phyloP scores from a whole-genome alignment of 768 basidiomycete genomes.

The Boletus bicolor region DNA sequence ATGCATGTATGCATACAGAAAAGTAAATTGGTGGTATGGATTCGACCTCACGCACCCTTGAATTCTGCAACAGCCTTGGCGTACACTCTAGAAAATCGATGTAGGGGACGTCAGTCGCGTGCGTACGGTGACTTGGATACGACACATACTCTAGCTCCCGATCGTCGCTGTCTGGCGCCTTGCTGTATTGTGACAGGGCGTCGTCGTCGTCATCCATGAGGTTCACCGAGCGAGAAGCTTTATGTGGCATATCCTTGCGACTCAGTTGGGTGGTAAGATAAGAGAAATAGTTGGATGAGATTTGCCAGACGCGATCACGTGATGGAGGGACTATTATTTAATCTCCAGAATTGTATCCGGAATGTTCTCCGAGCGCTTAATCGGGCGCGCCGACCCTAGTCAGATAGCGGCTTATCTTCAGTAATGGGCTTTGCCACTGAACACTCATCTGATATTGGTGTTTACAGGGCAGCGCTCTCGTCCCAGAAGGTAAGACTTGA shows the following conservation, averaged over 20 bases:
- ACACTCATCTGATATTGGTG: too few species aligned
- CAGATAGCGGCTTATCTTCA: too few species aligned
- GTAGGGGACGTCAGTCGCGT: not conserved
- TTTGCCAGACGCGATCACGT: conserved; percentile 18
- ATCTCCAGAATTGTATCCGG: too few species aligned
- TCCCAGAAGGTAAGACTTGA: too few species aligned
- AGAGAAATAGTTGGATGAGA: not conserved
- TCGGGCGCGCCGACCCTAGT: too few species aligned
- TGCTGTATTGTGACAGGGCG: conserved; percentile 17
- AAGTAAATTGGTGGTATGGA: not conserved
- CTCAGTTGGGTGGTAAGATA: not conserved
- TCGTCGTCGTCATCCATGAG: conserved; percentile 15
- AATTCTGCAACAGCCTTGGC: conserved; percentile 32
- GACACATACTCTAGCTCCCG: conserved; percentile 24
- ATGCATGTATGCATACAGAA: not conserved
- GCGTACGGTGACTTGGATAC: not conserved
- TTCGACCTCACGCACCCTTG: conserved; percentile 21
- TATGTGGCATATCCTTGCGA: conserved; percentile 12
- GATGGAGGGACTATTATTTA: not conserved
- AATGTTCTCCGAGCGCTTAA: too few species aligned
- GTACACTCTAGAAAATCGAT: conserved; percentile 17
- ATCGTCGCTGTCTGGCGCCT: conserved; percentile 24
- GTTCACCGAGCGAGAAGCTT: conserved; percentile 7
- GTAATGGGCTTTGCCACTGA: too few species aligned
- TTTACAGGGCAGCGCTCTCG: too few species aligned